Percentiles rank a stretch among this genome's conserved stretches.
Conservation (phyloP, 345 rosid genomes). For the Melastoma malabathricum region DNA sequence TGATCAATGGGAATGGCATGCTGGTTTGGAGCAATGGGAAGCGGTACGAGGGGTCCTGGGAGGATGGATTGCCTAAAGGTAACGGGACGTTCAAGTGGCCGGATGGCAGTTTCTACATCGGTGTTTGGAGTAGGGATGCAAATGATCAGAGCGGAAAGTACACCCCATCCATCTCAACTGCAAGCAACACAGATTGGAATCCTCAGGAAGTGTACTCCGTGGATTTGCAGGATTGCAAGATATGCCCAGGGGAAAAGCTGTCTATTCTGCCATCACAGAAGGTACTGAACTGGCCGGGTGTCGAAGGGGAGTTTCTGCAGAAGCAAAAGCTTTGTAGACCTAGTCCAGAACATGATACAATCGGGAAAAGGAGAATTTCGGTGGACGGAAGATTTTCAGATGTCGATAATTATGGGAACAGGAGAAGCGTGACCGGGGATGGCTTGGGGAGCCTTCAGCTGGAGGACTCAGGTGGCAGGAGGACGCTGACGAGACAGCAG, state of each 20-base stretch:
- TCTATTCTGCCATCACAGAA: constrained; percentile 73
- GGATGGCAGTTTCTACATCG: constrained; percentile 74
- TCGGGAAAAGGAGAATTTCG: constrained; percentile 23
- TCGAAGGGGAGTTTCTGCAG: constrained; percentile 15
- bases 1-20: constrained; percentile 70
- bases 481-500: constrained; percentile 17
- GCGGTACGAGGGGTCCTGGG: constrained; percentile 89
- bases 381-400: constrained; percentile 57
- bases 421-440: constrained; percentile 7
- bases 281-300: constrained; percentile 47
- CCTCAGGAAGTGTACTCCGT: constrained; percentile 52
- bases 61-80: constrained; percentile 74
- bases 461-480: constrained; percentile 22
- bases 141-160: constrained; percentile 71
- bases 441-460: constrained; percentile 25
- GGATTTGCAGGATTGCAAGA: constrained; percentile 49
- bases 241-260: constrained; percentile 47
- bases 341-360: background rate
- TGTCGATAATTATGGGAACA: constrained; percentile 1
- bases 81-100: constrained; percentile 69
- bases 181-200: constrained; percentile 60
- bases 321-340: constrained; percentile 2
- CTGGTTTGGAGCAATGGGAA: constrained; percentile 77
- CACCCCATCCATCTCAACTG: constrained; percentile 43
- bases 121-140: constrained; percentile 80